Evolutionary conservation across 2,329 filamentous ascomycete genomes (phyloP).

Genomic region (Rutstroemia sp.): DNA sequence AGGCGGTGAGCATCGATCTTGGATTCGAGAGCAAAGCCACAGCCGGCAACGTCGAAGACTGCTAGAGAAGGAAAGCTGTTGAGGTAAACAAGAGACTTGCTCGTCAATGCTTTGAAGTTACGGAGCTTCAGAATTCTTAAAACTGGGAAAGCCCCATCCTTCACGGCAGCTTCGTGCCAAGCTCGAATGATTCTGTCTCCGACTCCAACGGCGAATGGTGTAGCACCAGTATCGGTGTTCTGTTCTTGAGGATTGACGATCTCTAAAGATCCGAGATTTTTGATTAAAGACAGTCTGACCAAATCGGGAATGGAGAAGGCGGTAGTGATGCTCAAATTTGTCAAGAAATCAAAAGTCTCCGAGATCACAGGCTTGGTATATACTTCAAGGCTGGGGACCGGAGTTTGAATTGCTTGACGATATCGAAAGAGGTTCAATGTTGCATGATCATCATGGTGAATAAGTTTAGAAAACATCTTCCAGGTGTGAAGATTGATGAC

Average conservation of each 20-base stretch:
- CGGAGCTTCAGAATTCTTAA: conserved; percentile 28
- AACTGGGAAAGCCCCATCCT: conserved; percentile 24
- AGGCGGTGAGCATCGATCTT: conserved; percentile 9
- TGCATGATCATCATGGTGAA: conserved; percentile 13
- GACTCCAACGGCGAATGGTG: conserved; percentile 8
- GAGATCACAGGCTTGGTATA: conserved; percentile 26
- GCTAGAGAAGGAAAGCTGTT: conserved; percentile 26
- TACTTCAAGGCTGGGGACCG: conserved; percentile 17
- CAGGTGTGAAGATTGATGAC: conserved; percentile 23
- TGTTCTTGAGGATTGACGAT: conserved; percentile 16
- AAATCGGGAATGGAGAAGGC: conserved; percentile 21
- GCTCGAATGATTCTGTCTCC: conserved; percentile 26
- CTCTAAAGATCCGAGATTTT: conserved; percentile 28
- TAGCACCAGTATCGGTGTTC: background rate
- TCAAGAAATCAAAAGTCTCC: conserved; percentile 26
- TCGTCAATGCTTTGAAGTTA: conserved; percentile 24
- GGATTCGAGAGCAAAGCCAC: conserved; percentile 13
- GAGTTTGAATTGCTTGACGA: conserved; percentile 18
- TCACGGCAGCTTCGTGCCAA: conserved; percentile 24
- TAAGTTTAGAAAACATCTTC: conserved; percentile 25
- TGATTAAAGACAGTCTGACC: conserved; percentile 26
- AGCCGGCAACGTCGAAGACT: conserved; percentile 25
- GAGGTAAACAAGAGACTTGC: conserved; percentile 24
- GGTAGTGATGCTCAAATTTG: conserved; percentile 26
- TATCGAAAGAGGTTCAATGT: conserved; percentile 21